Evolutionary conservation across 768 basidiomycete genomes (phyloP), one percentile per base, ranked within the genome.

Genomic region (Leccinum subgranulosum): DNA sequence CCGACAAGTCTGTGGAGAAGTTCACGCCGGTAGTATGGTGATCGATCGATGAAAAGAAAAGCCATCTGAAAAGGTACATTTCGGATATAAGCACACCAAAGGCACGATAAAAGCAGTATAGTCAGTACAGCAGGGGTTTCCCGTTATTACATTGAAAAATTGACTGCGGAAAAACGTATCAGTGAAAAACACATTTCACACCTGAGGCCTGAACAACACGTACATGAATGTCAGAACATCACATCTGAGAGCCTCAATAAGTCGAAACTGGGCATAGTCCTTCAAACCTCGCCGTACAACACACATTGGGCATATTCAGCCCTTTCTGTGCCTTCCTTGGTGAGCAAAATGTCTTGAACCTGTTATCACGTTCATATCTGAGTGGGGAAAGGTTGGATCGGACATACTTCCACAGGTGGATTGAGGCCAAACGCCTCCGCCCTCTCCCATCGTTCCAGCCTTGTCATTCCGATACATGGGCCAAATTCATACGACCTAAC

Each of bases 391-490:
- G 15, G 23, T 10, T 3, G 17, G 12, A 10, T 19, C 19, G 27
- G 9, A 57, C 83, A 56, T 63, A 89, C 93, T 79, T 93, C 90
- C 15, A 67, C 60, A 3, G 93, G 94, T 14, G 94, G 95, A 49
- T 86, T 78, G 19, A 97, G 75, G 2, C 92, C 92, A 47, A 95
- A 77, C 10, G 80, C 79, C 27, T 85, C 70, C 0, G 95, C 95
- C 50, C 94, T 80, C 66, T 94, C 83, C 92, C 94, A 98, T 39
- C 95, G 79, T 60, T 94, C 85, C 14, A 96, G 73, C 28, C 94
- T 84, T n/a, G 85, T 82, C 54, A 92, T 80, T 0, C 91, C 89
- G 21, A 87, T 75, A 61, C 87, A 91, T 3, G 91, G 92, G 0
- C 92, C 92, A 66, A 85, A 94, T 61, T 90, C 84, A 56, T 87